A percentile compares a stretch with the other conserved stretches of the same genome.
phyloP scores from a whole-genome alignment of 441 rosid genomes.

The Gossypium davidsonii region DNA sequence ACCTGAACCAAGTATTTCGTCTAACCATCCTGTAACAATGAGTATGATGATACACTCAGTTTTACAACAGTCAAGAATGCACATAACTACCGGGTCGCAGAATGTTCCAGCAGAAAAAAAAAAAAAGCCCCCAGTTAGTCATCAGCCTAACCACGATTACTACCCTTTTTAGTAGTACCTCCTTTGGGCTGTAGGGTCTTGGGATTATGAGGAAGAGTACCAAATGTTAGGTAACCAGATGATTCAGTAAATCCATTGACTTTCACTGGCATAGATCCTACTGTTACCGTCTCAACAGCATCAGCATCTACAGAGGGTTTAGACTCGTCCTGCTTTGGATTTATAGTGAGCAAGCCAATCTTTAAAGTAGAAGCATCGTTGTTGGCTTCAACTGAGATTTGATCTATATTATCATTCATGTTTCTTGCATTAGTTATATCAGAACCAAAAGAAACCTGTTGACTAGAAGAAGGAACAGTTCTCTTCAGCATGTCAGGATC shows the following conservation, averaged over 20 bases:
- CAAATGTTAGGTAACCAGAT: slow-evolving; percentile 42
- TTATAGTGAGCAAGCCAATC: slow-evolving; percentile 39
- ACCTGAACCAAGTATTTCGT: neutral
- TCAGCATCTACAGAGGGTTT: slow-evolving; percentile 18
- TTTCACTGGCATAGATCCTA: slow-evolving; percentile 65
- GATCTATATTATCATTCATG: slow-evolving; percentile 18
- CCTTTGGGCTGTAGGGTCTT: slow-evolving; percentile 33
- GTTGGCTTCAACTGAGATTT: slow-evolving; percentile 14
- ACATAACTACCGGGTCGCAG: neutral
- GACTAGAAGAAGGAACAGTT: slow-evolving; percentile 18
- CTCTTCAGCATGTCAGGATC: slow-evolving; percentile 22
- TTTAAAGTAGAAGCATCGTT: slow-evolving; percentile 27
- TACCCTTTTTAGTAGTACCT: slow-evolving; percentile 13
- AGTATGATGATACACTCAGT: neutral
- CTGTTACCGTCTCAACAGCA: slow-evolving; percentile 35
- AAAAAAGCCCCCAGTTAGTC: slow-evolving; percentile 2
- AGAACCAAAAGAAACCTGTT: slow-evolving; percentile 18
- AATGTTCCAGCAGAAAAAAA: slow-evolving; percentile 8
- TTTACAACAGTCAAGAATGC: slow-evolving; percentile 10
- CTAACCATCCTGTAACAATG: neutral
- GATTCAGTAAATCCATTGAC: slow-evolving; percentile 46
- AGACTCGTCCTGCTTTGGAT: slow-evolving; percentile 29
- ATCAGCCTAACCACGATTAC: slow-evolving; percentile 2
- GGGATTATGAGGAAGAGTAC: slow-evolving; percentile 58
- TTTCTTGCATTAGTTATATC: slow-evolving; percentile 16